A percentile compares a stretch with the other conserved stretches of the same genome.
Conservation (phyloP, 2,329 filamentous ascomycete species). For the Juglanconis oblonga region DNA sequence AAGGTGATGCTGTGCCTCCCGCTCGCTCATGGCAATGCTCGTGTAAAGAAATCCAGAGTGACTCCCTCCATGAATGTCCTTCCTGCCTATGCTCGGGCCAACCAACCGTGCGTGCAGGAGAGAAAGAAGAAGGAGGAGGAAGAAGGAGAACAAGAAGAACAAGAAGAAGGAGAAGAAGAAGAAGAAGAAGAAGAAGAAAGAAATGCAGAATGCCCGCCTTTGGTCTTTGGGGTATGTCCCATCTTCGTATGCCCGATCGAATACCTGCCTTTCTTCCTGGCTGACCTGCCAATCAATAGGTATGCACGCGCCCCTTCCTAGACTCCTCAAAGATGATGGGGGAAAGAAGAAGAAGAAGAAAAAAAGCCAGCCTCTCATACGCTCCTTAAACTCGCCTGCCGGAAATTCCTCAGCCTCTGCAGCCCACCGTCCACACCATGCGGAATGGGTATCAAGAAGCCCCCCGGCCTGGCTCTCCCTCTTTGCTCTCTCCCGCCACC, state of each 20-base stretch:
- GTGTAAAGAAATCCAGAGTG: background rate
- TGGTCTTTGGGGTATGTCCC: background rate
- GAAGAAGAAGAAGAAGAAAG: too few species aligned
- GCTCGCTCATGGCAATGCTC: too few species aligned
- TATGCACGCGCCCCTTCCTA: background rate
- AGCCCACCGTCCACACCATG: background rate
- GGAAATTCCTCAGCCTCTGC: background rate
- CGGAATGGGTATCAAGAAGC: constrained; percentile 18
- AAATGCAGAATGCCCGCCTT: background rate
- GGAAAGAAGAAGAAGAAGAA: too few species aligned
- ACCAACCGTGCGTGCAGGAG: background rate
- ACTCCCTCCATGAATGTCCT: background rate
- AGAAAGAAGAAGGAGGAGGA: background rate
- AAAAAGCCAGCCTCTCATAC: background rate
- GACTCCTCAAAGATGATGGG: constrained; percentile 1
- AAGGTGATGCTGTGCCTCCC: too few species aligned
- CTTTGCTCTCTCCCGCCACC: background rate
- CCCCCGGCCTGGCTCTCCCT: background rate
- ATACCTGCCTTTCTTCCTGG: background rate
- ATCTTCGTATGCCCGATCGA: background rate
- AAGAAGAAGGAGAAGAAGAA: too few species aligned
- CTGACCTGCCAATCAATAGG: too few species aligned
- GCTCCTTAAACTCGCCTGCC: background rate
- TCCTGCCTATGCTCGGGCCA: background rate
- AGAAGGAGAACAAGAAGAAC: background rate